These are phyloP conservation scores for Dillenia suffruticosa DNA, from an alignment of 164 flowering plant genomes.

Conservation along the genomic window DNA sequence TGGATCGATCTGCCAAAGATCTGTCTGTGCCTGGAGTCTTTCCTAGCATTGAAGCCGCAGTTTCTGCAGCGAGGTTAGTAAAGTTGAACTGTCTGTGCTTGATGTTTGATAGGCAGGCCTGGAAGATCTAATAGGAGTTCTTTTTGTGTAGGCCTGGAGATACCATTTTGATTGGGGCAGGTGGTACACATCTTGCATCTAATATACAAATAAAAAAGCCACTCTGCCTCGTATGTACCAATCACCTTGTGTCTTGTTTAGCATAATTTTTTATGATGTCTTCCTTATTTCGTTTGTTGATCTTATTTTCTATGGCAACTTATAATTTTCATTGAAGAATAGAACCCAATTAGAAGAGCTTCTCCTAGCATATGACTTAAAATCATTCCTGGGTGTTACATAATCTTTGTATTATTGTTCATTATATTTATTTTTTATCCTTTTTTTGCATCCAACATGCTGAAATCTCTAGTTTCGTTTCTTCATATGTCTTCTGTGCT, in stretches of 20 bases:
- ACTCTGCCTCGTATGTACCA: slow-evolving; percentile 75
- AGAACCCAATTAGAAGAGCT: too few species aligned
- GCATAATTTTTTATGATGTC: too few species aligned
- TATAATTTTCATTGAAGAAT: too few species aligned
- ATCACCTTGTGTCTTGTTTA: neutral
- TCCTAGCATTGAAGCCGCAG: slow-evolving; percentile 69
- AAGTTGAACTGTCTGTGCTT: neutral
- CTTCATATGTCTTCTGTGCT: too few species aligned
- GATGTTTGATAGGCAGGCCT: neutral
- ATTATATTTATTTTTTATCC: neutral
- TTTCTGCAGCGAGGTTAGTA: slow-evolving; percentile 82
- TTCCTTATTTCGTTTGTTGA: too few species aligned
- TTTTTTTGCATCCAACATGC: neutral
- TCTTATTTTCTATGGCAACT: too few species aligned
- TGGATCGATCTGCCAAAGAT: slow-evolving; percentile 57
- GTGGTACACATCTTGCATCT: slow-evolving; percentile 63
- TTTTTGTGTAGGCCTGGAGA: slow-evolving; percentile 76
- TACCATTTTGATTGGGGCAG: slow-evolving; percentile 82
- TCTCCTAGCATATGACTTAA: too few species aligned
- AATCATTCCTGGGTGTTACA: too few species aligned
- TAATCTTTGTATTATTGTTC: too few species aligned
- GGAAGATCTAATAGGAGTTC: neutral
- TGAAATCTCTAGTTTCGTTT: neutral
- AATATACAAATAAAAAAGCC: slow-evolving; percentile 88
- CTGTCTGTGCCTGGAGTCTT: slow-evolving; percentile 61